Evolutionary conservation across 768 basidiomycete genomes (phyloP).

Genomic region (Kwoniella shandongensis): DNA sequence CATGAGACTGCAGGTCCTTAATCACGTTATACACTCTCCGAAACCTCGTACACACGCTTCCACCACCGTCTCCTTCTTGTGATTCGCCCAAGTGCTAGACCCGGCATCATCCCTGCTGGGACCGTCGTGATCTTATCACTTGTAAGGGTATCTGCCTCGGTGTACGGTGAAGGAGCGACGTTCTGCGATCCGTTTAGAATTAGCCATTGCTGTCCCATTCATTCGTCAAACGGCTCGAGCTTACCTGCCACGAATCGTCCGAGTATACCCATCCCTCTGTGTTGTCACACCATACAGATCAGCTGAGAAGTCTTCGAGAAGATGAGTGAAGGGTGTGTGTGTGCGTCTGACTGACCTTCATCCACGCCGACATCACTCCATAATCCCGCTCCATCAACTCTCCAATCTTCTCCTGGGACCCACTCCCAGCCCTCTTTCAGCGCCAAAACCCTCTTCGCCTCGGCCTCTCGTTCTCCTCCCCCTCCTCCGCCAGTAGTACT

Average conservation of each 20-base stretch:
- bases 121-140: conserved; percentile 7
- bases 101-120: conserved; percentile 19
- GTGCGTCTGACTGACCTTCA: conserved; percentile 25
- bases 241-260: conserved; percentile 52
- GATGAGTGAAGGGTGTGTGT: too few relatives aligned
- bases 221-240: too few relatives aligned
- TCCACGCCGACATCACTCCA: conserved; percentile 46
- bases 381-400: conserved; percentile 43
- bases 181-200: conserved; percentile 17
- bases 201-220: too few relatives aligned
- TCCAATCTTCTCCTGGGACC: conserved; percentile 49
- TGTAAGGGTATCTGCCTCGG: conserved; percentile 25
- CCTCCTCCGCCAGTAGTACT: background rate
- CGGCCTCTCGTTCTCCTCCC: conserved; percentile 14
- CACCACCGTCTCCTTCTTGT: conserved; percentile 49
- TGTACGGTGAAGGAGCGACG: conserved; percentile 22
- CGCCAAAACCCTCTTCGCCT: conserved; percentile 29
- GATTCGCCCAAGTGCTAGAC: conserved; percentile 25
- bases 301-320: too few relatives aligned
- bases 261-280: conserved; percentile 51
- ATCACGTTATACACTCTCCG: conserved; percentile 4
- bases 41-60: conserved; percentile 39
- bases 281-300: background rate
- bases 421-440: conserved; percentile 47
- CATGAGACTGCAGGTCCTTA: too few relatives aligned